Base-by-base conservation (phyloP, 805 yeast species). In the Ogataea paraovalis region DNA sequence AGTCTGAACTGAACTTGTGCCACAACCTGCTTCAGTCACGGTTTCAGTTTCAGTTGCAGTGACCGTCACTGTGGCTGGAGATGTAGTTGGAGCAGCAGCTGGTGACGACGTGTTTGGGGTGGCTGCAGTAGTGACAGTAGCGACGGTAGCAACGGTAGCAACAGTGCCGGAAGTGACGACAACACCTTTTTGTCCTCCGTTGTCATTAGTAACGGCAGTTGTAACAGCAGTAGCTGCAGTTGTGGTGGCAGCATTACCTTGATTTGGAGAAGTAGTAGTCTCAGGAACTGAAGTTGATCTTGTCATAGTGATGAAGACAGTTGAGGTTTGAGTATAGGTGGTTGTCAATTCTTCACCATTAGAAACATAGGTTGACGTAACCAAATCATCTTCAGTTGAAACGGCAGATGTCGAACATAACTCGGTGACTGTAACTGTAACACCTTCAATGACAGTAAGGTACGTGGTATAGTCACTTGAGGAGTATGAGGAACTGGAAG, bases 11-110 rank as follows among this genome's bases (percentile, higher is more conserved):
- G 59, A 49, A 2, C 46, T 3, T 12, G 40, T 44, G 4, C 41
- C 36, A 39, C 49, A 45, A 25, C 40, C 53, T 27, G 50, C 45
- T 19, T 41, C 59, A 4, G 69, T 61, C 22, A 56, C 61, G n/a
- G 66, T 39, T 39, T 25, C 28, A 25, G 28, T 25, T 25, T 25
- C 10, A 10, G 28, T 25, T 25, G 6, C 27, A 12, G 16, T 37
- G 16, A 37, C 23, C 9, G 40, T 25, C 28, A 25, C 28, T 7
- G 28, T 25, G n/a, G n/a, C n/a, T 25, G 28, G 10, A 6, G 28
- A 25, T 25, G 28, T 25, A 25, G 28, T 10, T 7, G 28, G 9
- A 10, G 28, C 28, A 7, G 28, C 28, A 25, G 28, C 28, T 7
- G 28, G 10, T 25, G 28, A 25, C 6, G 28, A 6, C 10, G 28